phyloP scores from a whole-genome alignment of 2,329 filamentous ascomycete species.

The Ambrosiella xylebori region DNA sequence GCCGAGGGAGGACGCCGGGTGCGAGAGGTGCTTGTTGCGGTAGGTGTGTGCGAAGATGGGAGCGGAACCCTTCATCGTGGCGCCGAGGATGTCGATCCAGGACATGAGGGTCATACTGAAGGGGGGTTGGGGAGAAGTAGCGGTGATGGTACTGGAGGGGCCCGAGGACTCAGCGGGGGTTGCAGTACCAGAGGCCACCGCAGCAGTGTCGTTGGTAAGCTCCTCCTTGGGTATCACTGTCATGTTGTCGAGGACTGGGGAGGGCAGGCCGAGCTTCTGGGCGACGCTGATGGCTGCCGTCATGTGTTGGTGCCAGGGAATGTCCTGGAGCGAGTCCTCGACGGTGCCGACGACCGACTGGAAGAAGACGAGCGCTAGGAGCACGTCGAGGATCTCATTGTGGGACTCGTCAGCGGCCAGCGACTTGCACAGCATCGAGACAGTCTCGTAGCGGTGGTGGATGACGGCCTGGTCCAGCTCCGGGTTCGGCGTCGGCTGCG shows the following conservation, averaged over 20 bases:
- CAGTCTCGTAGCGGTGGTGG: conserved; percentile 76
- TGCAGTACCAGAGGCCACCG: neutral
- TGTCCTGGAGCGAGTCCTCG: conserved; percentile 72
- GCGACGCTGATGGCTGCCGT: conserved; percentile 76
- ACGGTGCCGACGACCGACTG: conserved; percentile 79
- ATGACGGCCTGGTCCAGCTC: conserved; percentile 82
- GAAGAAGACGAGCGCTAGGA: conserved; percentile 90
- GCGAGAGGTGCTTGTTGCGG: conserved; percentile 74
- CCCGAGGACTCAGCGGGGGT: neutral
- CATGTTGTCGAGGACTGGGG: conserved; percentile 19
- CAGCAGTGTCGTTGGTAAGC: neutral
- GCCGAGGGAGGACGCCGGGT: conserved; percentile 43
- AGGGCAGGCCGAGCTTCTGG: conserved; percentile 57
- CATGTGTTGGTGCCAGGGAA: conserved; percentile 95
- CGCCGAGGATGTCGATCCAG: conserved; percentile 95
- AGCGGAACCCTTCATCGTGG: conserved; percentile 74
- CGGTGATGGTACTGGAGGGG: no score
- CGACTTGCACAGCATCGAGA: conserved; percentile 69
- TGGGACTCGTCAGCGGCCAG: conserved; percentile 68
- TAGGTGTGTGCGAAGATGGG: conserved; percentile 91
- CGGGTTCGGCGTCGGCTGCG: conserved; percentile 35
- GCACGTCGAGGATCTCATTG: conserved; percentile 76
- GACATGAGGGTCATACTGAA: conserved; percentile 92
- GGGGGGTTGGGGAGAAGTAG: conserved; percentile 37
- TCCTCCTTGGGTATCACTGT: neutral